Base-by-base conservation (phyloP, 1,139 yeast species). In the Kurtzmaniella quercitrusa region DNA sequence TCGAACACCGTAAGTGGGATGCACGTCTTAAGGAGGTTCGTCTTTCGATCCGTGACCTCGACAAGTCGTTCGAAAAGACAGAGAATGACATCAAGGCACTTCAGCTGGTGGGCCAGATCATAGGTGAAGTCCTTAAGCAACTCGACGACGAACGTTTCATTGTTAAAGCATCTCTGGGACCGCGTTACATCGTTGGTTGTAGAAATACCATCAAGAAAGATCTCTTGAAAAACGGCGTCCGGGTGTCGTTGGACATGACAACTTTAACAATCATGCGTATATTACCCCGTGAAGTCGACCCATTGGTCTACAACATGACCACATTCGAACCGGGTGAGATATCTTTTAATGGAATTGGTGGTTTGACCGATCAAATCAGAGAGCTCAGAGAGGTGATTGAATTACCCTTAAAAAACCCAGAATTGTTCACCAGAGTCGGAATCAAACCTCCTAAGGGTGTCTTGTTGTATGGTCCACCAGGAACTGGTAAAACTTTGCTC, bases 381-480 rank as follows among this genome's bases (percentile, higher is more conserved):
- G 98, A 94, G 66, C 78, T 94, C 53, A 82, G 98, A 63, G 99
- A 94, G 68, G 98, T 93, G 45, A 94, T 94, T 61, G 99, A 94
- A 66, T 74, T 94, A 57, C 99, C 99, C 2, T 76, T 94, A 57
- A 94, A 93, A 65, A 93, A 94, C 62, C 99, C 99, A 2, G 99
- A 94, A 66, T 77, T 94, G 54, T 94, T 94, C 64, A 75, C 86
- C 49, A 82, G 98, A 61, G 96, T 94, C 20, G 99, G 99, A 40
- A 94, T 94, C 64, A 88, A 89, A 60, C 96, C 98, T 16, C 98
- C 99, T 44, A 94, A 93, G 67, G 99, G 98, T 61, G 98, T 94
- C 14, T 72, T 94, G 51, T 74, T 94, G 45, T 94, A 94, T 59
- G 99, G 98, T 2, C 98, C 98, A n/a, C 98, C 98, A 21, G 98